Percentiles rank a stretch among this genome's conserved stretches.
Evolutionary conservation across 768 basidiomycete species (phyloP).

Genomic region (Mycena crocata): DNA sequence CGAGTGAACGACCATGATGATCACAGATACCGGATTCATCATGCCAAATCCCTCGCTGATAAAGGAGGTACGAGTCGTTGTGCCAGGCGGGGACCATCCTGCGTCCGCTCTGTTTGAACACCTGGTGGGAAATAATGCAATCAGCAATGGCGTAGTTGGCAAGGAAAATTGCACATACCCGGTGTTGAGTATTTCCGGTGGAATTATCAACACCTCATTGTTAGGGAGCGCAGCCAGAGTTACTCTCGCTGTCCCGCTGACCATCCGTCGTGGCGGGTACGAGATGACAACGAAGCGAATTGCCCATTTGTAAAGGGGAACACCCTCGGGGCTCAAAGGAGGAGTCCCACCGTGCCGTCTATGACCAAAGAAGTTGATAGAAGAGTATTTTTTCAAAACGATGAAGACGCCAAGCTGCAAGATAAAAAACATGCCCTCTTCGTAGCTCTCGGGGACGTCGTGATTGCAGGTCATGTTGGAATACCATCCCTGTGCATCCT

Average conservation of each 20-base stretch:
- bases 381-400: neutral
- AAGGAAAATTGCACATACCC: neutral
- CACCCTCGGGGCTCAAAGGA: neutral
- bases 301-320: neutral
- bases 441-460: slow-evolving; percentile 10
- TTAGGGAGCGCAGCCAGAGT: slow-evolving; percentile 12
- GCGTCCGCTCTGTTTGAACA: neutral
- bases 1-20: neutral
- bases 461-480: slow-evolving; percentile 7
- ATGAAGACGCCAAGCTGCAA: slow-evolving; percentile 16
- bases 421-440: slow-evolving; percentile 12
- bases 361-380: slow-evolving; percentile 12
- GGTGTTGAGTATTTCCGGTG: neutral
- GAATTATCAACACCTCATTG: neutral
- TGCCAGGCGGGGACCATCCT: neutral
- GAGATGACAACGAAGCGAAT: slow-evolving; percentile 2
- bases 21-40: neutral
- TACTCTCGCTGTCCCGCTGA: slow-evolving; percentile 3
- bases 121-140: neutral
- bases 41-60: neutral
- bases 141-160: neutral
- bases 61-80: neutral
- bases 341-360: slow-evolving; percentile 20
- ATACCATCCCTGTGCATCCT: neutral
- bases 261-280: neutral